Conservation (phyloP, 2,329 filamentous ascomycete genomes). For the Teratosphaeria viscida region DNA sequence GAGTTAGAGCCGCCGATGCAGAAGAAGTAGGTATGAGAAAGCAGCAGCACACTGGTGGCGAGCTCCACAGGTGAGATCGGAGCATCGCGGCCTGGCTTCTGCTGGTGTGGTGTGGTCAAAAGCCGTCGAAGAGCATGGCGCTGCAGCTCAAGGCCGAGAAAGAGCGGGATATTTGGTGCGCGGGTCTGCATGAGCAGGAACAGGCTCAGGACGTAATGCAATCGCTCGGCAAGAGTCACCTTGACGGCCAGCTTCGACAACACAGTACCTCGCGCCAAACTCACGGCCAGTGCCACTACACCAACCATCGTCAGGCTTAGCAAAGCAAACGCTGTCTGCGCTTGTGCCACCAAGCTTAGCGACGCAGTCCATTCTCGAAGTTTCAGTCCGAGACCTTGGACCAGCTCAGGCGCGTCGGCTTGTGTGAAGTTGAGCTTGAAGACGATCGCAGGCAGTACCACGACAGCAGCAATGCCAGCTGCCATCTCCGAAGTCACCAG, state of each 20-base stretch:
- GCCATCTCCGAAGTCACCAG: constrained; percentile 19
- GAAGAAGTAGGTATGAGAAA: constrained; percentile 80
- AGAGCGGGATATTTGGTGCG: constrained; percentile 73
- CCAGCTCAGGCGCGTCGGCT: constrained; percentile 70
- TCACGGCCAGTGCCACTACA: constrained; percentile 14
- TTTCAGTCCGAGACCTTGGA: constrained; percentile 37
- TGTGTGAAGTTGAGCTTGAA: constrained; percentile 89
- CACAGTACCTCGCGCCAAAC: constrained; percentile 7
- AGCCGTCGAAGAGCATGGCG: constrained; percentile 20
- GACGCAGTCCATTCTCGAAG: constrained; percentile 17
- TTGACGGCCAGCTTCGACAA: constrained; percentile 6
- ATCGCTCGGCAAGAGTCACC: constrained; percentile 19
- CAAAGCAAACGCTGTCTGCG: constrained; percentile 28
- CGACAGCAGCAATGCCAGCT: constrained; percentile 26
- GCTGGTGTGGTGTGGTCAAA: not conserved
- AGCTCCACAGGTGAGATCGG: constrained; percentile 22
- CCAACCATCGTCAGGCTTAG: constrained; percentile 23
- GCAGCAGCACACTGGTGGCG: constrained; percentile 59
- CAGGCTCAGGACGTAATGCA: constrained; percentile 61
- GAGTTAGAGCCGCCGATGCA: constrained; percentile 84
- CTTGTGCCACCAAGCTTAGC: constrained; percentile 26
- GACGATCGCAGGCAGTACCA: constrained; percentile 51
- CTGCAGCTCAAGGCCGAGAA: constrained; percentile 61
- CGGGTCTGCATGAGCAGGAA: constrained; percentile 81
- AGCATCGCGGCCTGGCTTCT: constrained; percentile 1